A percentile compares a stretch with the other conserved stretches of the same genome.
Evolutionary conservation across 352 stramenopile genomes (phyloP).

Genomic region (Pythium guiyangense): DNA sequence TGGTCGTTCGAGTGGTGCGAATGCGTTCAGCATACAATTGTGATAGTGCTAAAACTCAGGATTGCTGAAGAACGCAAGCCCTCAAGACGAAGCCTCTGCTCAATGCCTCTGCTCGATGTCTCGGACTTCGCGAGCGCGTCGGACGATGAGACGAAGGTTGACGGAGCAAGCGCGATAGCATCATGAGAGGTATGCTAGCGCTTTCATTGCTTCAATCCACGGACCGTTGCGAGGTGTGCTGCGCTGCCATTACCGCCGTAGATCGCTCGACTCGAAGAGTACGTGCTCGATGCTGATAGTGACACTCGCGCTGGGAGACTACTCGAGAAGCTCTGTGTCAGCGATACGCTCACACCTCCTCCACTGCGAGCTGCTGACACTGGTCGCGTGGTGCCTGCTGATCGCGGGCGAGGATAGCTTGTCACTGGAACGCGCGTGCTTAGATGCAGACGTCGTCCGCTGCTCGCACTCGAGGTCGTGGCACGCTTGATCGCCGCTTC

Average conservation of each 20-base stretch:
- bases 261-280: conserved; percentile 7
- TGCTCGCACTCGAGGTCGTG: background rate
- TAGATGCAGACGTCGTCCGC: background rate
- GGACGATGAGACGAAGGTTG: too few species aligned
- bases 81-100: too few species aligned
- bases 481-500: conserved; percentile 27
- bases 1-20: too few species aligned
- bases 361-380: background rate
- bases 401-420: background rate
- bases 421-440: conserved; percentile 6
- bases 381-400: background rate
- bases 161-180: too few species aligned
- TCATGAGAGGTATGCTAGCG: too few species aligned
- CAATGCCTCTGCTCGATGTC: too few species aligned
- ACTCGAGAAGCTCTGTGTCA: conserved; percentile 3
- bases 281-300: background rate
- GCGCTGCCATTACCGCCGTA: conserved; percentile 7
- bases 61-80: too few species aligned
- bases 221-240: conserved; percentile 27
- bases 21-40: too few species aligned
- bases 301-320: background rate
- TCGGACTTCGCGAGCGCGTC: too few species aligned
- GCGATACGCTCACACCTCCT: background rate
- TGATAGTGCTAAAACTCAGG: too few species aligned
- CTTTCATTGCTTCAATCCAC: conserved; percentile 19